phyloP scores from a whole-genome alignment of 208 protist species.

The Porcisia deanei region DNA sequence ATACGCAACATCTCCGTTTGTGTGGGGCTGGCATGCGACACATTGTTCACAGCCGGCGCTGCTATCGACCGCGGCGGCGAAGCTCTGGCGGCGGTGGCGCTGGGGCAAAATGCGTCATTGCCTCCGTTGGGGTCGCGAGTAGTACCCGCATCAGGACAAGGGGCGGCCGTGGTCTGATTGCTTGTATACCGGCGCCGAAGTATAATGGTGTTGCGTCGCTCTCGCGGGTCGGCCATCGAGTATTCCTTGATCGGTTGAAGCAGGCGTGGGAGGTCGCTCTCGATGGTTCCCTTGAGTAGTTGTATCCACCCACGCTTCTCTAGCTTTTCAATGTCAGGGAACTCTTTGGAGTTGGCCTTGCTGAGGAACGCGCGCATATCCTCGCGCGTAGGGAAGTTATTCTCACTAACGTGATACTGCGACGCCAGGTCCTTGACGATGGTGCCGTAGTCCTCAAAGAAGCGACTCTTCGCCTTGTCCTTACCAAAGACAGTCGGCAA shows the following conservation, averaged over 20 bases:
- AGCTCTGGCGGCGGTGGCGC: not conserved
- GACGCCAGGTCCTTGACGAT: constrained; percentile 51
- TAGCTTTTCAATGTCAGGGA: constrained; percentile 61
- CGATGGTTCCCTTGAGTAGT: constrained; percentile 49
- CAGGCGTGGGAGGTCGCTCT: constrained; percentile 67
- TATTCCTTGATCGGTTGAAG: constrained; percentile 72
- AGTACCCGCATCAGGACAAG: not conserved
- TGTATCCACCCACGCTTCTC: constrained; percentile 59
- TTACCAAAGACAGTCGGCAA: constrained; percentile 90
- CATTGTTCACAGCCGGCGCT: constrained; percentile 7
- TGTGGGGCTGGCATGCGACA: not conserved
- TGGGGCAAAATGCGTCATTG: not conserved
- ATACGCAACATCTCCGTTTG: constrained; percentile 48
- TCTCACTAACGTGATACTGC: constrained; percentile 52
- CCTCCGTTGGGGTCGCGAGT: not conserved
- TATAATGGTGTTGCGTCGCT: constrained; percentile 27
- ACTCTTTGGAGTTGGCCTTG: constrained; percentile 36
- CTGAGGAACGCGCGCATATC: constrained; percentile 47
- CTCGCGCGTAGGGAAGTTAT: constrained; percentile 48
- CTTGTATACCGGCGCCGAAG: constrained; percentile 22
- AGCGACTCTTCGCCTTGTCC: constrained; percentile 64
- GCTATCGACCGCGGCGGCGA: not conserved
- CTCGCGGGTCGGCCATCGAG: constrained; percentile 50
- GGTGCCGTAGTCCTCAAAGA: constrained; percentile 52
- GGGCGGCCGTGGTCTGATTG: not conserved